Conservation (phyloP, 371 early-diverging fungal genomes). For the Circinella umbellata region DNA sequence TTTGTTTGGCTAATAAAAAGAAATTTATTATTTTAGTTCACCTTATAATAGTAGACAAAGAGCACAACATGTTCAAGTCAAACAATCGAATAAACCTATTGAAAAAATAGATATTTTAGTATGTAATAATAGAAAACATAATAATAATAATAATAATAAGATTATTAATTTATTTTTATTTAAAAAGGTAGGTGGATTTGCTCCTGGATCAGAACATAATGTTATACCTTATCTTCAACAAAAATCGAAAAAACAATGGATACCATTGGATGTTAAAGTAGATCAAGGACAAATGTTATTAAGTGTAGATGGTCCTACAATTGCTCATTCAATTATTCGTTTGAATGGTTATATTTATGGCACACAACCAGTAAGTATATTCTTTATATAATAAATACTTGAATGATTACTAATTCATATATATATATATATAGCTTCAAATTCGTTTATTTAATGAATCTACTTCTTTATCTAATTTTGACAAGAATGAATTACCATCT, state of each 20-base stretch:
- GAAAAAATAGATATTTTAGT: constrained; percentile 40
- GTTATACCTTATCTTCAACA: constrained; percentile 40
- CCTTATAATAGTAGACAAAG: constrained; percentile 38
- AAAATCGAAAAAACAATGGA: constrained; percentile 49
- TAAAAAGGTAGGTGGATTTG: constrained; percentile 38
- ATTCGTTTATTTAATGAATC: constrained; percentile 30
- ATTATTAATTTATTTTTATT: no score
- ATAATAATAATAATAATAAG: no score
- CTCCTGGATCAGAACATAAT: constrained; percentile 37
- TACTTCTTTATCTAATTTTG: background rate
- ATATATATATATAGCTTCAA: constrained; percentile 20
- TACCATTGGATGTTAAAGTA: constrained; percentile 37
- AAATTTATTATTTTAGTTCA: constrained; percentile 21
- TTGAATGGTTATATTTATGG: constrained; percentile 52
- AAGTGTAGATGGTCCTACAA: constrained; percentile 36
- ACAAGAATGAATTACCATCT: background rate
- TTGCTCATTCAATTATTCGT: constrained; percentile 43
- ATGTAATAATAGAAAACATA: no score
- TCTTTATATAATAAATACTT: no score
- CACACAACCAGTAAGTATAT: constrained; percentile 19
- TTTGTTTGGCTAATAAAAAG: no score
- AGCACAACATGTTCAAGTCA: constrained; percentile 19
- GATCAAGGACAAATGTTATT: constrained; percentile 39
- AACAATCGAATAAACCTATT: constrained; percentile 16
- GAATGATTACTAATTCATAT: no score